Conservation (phyloP, 2,329 filamentous ascomycete genomes). For the Aspergillus terreus region DNA sequence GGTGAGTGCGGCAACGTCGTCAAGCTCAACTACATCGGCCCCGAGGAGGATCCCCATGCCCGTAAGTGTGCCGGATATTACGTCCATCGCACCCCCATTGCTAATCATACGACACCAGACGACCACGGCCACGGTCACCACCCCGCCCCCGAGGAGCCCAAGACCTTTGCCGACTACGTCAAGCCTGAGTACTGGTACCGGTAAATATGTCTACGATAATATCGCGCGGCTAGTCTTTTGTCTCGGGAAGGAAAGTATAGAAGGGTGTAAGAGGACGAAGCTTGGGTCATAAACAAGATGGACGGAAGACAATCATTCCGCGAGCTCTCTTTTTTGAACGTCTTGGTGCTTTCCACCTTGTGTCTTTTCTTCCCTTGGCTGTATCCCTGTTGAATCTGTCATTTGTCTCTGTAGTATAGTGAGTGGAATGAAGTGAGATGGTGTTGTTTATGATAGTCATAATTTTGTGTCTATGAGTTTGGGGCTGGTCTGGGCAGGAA, state of each 20-base stretch:
- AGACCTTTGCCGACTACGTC: conserved; percentile 95
- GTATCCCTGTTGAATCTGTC: conserved; percentile 13
- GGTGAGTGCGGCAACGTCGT: conserved; percentile 93
- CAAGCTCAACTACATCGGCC: conserved; percentile 96
- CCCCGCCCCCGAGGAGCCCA: conserved; percentile 71
- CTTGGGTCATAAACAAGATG: neutral
- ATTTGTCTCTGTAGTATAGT: conserved; percentile 22
- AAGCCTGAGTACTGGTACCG: conserved; percentile 88
- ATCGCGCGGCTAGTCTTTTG: conserved; percentile 13
- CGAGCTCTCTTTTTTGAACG: neutral
- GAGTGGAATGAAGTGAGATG: conserved; percentile 11
- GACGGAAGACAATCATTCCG: neutral
- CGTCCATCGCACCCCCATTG: neutral
- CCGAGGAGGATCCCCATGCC: conserved; percentile 67
- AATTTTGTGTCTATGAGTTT: no score
- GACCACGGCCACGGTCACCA: conserved; percentile 39
- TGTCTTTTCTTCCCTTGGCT: conserved; percentile 6
- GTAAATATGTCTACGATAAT: conserved; percentile 32
- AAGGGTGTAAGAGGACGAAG: neutral
- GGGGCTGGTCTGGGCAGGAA: neutral
- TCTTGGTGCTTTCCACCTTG: conserved; percentile 2
- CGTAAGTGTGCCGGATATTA: conserved; percentile 32
- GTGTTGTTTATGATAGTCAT: conserved; percentile 7
- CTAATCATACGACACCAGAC: conserved; percentile 26
- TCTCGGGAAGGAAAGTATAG: neutral